Percentiles rank a stretch among this genome's conserved stretches.
These are phyloP conservation scores for Naganishia sp. DNA, from an alignment of 1,284 basidiomycete genomes.

Conservation along the genomic window DNA sequence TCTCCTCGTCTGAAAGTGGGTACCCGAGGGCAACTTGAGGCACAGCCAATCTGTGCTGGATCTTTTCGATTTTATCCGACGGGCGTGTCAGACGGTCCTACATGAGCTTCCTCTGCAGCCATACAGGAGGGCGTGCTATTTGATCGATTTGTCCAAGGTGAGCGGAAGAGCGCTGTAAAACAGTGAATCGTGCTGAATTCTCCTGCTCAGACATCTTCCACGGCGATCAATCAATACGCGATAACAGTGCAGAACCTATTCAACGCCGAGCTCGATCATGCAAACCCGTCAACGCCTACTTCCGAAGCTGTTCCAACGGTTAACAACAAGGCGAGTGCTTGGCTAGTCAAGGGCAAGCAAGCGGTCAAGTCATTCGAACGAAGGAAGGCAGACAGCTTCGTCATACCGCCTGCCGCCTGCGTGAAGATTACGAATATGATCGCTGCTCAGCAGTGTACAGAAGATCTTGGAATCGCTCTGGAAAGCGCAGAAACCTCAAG, in stretches of 20 bases:
- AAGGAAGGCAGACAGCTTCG: conserved; percentile 46
- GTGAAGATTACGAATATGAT: conserved; percentile 53
- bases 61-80: conserved; percentile 52
- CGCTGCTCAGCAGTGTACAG: conserved; percentile 44
- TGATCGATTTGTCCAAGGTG: conserved; percentile 52
- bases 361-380: conserved; percentile 44
- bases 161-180: conserved; percentile 12
- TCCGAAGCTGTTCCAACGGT: conserved; percentile 33
- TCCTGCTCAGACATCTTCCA: conserved; percentile 42
- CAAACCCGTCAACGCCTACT: conserved; percentile 40
- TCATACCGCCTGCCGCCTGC: conserved; percentile 46
- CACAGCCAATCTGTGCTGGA: conserved; percentile 52
- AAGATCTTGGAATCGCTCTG: conserved; percentile 47
- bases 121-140: conserved; percentile 51
- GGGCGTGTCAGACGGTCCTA: conserved; percentile 43
- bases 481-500: conserved; percentile 49
- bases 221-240: conserved; percentile 48
- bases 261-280: conserved; percentile 43
- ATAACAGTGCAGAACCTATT: conserved; percentile 49
- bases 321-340: conserved; percentile 48
- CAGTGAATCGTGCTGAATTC: not conserved
- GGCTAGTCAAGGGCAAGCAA: conserved; percentile 53
- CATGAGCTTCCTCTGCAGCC: conserved; percentile 49
- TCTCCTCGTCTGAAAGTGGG: conserved; percentile 40
- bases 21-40: conserved; percentile 48